Evolutionary conservation across 2,329 filamentous ascomycete species (phyloP).

Genomic region (Fusarium lyarnte): DNA sequence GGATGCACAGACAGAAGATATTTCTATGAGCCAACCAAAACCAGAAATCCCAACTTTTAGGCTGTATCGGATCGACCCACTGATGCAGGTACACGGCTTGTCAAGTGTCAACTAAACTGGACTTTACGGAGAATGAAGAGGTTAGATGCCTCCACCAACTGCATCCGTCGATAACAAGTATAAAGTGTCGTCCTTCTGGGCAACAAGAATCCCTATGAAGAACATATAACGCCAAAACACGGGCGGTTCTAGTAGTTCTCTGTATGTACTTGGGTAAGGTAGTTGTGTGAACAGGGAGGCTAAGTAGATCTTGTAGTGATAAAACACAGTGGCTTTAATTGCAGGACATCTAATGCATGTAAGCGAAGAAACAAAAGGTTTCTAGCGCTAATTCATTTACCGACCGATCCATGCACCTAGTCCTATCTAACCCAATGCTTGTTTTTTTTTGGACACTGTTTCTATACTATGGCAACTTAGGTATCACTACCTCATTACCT

Average conservation of each 20-base stretch:
- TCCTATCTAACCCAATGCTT: background rate
- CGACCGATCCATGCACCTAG: conserved; percentile 1
- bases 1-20: background rate
- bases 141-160: conserved; percentile 12
- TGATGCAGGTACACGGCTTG: conserved; percentile 36
- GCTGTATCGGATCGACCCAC: conserved; percentile 24
- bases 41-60: conserved; percentile 6
- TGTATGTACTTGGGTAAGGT: background rate
- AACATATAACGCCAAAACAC: background rate
- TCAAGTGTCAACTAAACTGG: conserved; percentile 20
- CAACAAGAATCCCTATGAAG: background rate
- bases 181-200: background rate
- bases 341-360: conserved; percentile 19
- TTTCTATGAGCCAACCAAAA: background rate
- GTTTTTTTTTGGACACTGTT: background rate
- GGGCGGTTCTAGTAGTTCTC: background rate
- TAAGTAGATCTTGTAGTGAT: background rate
- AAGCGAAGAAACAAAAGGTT: conserved; percentile 29
- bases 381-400: conserved; percentile 16
- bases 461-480: background rate
- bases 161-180: background rate
- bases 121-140: conserved; percentile 8
- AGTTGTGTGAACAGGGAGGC: background rate
- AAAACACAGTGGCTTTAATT: conserved; percentile 17
- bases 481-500: background rate